Base-by-base conservation (phyloP, 1,139 yeast genomes). In the Taphrina deformans region DNA sequence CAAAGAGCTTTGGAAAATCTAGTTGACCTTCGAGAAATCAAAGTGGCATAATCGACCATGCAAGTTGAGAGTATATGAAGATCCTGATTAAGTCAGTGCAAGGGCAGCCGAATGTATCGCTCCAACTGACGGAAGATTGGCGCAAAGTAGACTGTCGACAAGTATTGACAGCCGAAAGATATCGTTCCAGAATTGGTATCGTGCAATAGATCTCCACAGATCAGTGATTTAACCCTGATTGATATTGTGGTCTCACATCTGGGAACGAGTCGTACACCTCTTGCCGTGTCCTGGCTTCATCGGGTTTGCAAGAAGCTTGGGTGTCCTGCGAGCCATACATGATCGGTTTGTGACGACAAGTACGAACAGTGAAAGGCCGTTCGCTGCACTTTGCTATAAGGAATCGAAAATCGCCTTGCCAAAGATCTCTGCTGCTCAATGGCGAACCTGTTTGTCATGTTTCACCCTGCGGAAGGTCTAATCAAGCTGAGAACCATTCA, bases 1-100 rank as follows among this genome's bases (percentile, higher is more conserved):
- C 53, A 26, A 26, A 48, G 21, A 14, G 53, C 33, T 29, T 48
- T 48, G 18, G 53, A 48, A 16, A 48, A 48, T 26, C 53, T 48
- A 5, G 53, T 14, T n/a, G 53, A 48, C 16, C 53, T 16, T 5
- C 35, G 16, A 2, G 53, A 48, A 2, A 48, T 48, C 16, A 38
- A 26, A 38, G n/a, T 29, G 5, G 53, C 53, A 48, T 48, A 48
- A 2, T 16, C 53, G 16, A 48, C 27, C 33, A 23, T 48, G 35
- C 53, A 27, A 10, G 2, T 24, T 18, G 53, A 48, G 6, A 48
- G 48, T 21, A 44, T 27, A 10, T 7, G 24, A 0, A 44, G 48
- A 44, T 44, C 27, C 48, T 44, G 24, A n/a, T n/a, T 6, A 7
- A 7, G 16, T 38, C 41, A 38, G 41, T 29, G 10, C 33, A 29